phyloP scores from a whole-genome alignment of 176 grass and related monocot species.

The Thalia dealbata region DNA sequence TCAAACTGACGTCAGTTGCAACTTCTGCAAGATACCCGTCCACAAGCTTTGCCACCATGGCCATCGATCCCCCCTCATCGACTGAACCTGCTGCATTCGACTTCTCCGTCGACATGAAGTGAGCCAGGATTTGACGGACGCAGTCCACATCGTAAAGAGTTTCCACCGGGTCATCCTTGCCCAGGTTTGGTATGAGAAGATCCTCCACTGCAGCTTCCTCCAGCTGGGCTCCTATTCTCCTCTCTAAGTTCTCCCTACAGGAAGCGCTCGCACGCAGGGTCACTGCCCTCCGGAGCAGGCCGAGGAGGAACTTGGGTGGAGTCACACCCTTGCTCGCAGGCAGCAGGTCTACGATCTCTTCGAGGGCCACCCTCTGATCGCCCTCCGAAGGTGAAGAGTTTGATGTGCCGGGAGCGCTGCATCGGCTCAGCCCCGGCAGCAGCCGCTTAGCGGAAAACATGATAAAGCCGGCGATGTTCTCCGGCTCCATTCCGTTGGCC shows the following conservation, averaged over 20 bases:
- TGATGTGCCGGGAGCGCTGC: neutral
- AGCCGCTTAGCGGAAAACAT: neutral
- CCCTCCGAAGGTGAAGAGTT: neutral
- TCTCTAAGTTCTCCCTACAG: neutral
- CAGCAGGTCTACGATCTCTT: neutral
- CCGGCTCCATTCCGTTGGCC: slow-evolving; percentile 1
- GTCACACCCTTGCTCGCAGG: slow-evolving; percentile 2
- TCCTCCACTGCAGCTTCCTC: slow-evolving; percentile 6
- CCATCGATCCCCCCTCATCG: neutral
- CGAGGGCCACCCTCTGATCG: slow-evolving; percentile 2
- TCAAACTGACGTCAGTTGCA: neutral
- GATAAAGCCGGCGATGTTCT: neutral
- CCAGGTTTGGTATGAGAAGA: slow-evolving; percentile 1
- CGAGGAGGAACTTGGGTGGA: neutral
- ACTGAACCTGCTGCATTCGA: neutral
- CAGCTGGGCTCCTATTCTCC: neutral
- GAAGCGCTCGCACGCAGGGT: neutral
- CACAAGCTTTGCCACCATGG: slow-evolving; percentile 2
- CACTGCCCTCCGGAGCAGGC: slow-evolving; percentile 1
- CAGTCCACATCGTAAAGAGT: neutral
- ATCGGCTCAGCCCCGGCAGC: neutral
- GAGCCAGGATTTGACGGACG: neutral
- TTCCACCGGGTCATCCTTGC: neutral
- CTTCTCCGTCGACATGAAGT: neutral
- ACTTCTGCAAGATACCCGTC: slow-evolving; percentile 4